Conservation (phyloP, 768 basidiomycete genomes). For the Suillus cothurnatus region DNA sequence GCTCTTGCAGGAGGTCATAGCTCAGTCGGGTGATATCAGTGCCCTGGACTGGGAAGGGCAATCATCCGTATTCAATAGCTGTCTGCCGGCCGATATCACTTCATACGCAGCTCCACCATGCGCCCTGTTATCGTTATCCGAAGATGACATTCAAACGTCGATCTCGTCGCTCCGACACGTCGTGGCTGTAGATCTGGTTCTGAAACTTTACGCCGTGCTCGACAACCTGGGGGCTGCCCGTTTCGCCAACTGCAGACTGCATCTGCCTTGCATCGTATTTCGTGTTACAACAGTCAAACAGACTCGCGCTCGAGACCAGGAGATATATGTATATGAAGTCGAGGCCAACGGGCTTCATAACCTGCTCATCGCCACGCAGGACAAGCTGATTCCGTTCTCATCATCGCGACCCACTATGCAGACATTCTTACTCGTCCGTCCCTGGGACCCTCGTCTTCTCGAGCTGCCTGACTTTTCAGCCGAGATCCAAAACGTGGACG, state of each 20-base stretch:
- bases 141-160: background rate
- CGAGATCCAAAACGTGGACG: background rate
- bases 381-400: background rate
- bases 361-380: background rate
- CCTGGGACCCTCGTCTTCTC: background rate
- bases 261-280: background rate
- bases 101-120: no score
- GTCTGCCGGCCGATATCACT: no score
- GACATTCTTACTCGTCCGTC: background rate
- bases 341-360: background rate
- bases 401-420: background rate
- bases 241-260: background rate
- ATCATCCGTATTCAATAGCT: no score
- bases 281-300: background rate
- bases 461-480: background rate
- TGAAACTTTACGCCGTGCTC: background rate
- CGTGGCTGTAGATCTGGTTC: background rate
- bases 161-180: background rate
- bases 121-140: no score
- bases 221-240: background rate
- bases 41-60: no score
- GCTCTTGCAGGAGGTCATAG: no score
- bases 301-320: background rate
- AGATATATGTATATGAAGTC: background rate
- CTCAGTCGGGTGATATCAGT: no score